Conservation (phyloP, 2,329 filamentous ascomycete genomes). For the Eutypa lata region DNA sequence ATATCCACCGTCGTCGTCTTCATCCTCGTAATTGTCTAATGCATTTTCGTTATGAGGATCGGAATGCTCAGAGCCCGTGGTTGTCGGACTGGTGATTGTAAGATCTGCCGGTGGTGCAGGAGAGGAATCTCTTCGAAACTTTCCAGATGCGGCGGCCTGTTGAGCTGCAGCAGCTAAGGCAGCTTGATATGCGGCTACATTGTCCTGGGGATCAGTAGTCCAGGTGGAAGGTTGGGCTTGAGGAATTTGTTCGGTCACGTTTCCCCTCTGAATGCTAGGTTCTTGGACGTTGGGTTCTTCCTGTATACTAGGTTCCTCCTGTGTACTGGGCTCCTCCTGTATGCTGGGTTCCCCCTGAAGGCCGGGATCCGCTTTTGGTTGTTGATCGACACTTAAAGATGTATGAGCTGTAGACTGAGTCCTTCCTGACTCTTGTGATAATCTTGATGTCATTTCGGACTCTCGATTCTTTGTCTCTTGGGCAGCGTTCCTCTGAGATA, state of each 20-base stretch:
- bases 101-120: conserved; percentile 34
- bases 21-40: conserved; percentile 36
- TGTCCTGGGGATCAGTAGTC: conserved; percentile 18
- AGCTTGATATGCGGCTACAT: conserved; percentile 70
- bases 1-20: conserved; percentile 59
- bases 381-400: conserved; percentile 39
- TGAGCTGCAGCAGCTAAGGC: conserved; percentile 80
- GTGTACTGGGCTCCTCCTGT: conserved; percentile 8
- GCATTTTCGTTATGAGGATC: conserved; percentile 20
- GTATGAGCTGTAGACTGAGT: conserved; percentile 52
- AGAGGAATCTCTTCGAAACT: conserved; percentile 63
- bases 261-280: conserved; percentile 5
- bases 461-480: conserved; percentile 38
- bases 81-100: conserved; percentile 33
- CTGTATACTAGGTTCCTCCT: too few species aligned
- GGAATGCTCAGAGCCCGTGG: conserved; percentile 25
- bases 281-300: conserved; percentile 21
- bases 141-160: conserved; percentile 70
- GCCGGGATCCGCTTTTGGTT: conserved; percentile 15
- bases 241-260: conserved; percentile 3
- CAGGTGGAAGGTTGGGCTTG: conserved; percentile 9
- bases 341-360: conserved; percentile 7
- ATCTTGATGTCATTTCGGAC: conserved; percentile 43
- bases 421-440: conserved; percentile 41
- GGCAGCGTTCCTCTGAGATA: conserved; percentile 40